Conservation (phyloP, 352 stramenopile species). For the Phytopythium litorale region DNA sequence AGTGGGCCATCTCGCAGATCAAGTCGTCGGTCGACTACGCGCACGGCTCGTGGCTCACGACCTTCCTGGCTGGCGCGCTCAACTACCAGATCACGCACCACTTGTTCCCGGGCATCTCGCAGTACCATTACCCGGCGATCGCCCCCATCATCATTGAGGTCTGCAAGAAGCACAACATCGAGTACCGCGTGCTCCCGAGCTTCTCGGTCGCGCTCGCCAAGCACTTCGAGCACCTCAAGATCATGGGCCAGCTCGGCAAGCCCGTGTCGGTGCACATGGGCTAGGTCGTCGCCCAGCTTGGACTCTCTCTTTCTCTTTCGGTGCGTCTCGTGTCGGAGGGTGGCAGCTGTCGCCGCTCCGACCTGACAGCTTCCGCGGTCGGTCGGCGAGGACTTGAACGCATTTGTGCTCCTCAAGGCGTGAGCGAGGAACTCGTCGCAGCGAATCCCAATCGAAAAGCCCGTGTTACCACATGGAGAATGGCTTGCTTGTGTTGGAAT, state of each 20-base stretch:
- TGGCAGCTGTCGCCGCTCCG: background rate
- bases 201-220: constrained; percentile 76
- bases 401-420: background rate
- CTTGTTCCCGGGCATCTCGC: constrained; percentile 92
- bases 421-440: background rate
- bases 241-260: constrained; percentile 85
- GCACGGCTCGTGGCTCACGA: constrained; percentile 72
- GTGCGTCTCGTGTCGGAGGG: background rate
- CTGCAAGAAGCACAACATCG: constrained; percentile 92
- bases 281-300: constrained; percentile 27
- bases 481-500: background rate
- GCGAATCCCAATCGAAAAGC: background rate
- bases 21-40: constrained; percentile 94
- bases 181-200: constrained; percentile 88
- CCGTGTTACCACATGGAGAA: background rate
- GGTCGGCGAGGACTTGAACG: background rate
- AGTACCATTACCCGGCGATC: constrained; percentile 92
- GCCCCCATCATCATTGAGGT: constrained; percentile 91
- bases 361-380: background rate
- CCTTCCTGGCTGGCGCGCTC: constrained; percentile 93
- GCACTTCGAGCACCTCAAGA: constrained; percentile 88
- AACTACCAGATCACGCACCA: constrained; percentile 97
- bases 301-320: background rate
- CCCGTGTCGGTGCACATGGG: constrained; percentile 83
- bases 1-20: constrained; percentile 93